Base-by-base conservation (phyloP, 164 flowering plant species). In the Dillenia turbinata region DNA sequence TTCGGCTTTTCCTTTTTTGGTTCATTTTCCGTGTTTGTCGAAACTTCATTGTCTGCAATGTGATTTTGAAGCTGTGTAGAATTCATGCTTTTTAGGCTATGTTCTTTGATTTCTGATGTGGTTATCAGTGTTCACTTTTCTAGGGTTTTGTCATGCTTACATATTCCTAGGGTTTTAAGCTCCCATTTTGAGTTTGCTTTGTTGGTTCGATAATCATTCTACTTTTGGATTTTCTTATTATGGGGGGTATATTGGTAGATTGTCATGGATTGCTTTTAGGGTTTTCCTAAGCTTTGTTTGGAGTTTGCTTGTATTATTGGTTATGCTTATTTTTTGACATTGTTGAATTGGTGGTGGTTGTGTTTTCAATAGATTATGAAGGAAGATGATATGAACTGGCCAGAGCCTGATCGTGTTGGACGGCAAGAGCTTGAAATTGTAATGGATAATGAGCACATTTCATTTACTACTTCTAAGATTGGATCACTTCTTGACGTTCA, bases 401-500 rank as follows among this genome's bases (percentile, higher is more conserved):
- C 98, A 4, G 97, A 89, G 57, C 98, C 97, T 2, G 97, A 93
- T 65, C 78, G 90, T 3, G 86, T 91, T 59, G 98, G 98, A 7
- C 63, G 92, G 57, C 96, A 93, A 67, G 98, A 93, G 79, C 97
- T 93, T 50, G 98, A 93, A 79, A 93, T 90, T 68, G 97, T 93
- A 71, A 87, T 93, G 97, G 97, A 91, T 14, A 93, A 90, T 57
- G 97, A 90, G 75, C 98, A 94, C 63, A 94, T 94, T 26, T 94
- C 98, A 9, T 94, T 94, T 60, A 87, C 98, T 12, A 91, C 98
- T 40, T 89, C 98, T 5, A 91, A 94, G 81, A 94, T 91, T 71
- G 98, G 98, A 14, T 91, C 98, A 1, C 91, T 94, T 52, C 90
- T 94, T 60, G 98, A 91, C 77, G 98, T 94, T 40, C 91, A 89